Evolutionary conservation across 257 asterid species (phyloP), one percentile per base, ranked within the genome.

Genomic region (Solanum medicagineum): DNA sequence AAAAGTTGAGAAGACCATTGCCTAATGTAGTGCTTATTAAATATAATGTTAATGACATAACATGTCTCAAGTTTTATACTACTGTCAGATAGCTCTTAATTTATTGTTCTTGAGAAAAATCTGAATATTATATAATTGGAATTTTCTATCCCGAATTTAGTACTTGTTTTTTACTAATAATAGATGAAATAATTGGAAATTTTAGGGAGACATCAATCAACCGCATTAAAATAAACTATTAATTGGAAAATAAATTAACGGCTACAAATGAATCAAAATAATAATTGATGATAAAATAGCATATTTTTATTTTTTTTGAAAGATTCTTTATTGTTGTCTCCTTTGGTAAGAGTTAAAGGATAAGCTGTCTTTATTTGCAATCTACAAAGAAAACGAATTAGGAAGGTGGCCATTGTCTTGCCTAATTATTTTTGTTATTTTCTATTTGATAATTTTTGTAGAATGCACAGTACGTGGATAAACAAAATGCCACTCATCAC

Each of bases 351-450:
- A 51, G 83, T 79, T 26, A 14, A 53, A 79, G 40, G 83, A 79
- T 79, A 53, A 79, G 83, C 65, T 79, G 65, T 79, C 26, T 79
- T n/a, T 53, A 53, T 53, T 16, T 17, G 16, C 83, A 79, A 16
- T 79, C 14, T 77, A 51, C 62, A 77, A 77, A 68, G 80, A 83
- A 84, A 84, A 84, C 86, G 86, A 84, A 69, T 84, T 68, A 84
- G 55, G 86, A 84, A 84, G 86, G 86, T 69, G 81, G 70, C 68
- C 81, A 68, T 68, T 69, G 86, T 84, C 81, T 69, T 84, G 81
- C 29, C 57, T 84, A 53, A 81, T 65, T 45, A 45, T 32, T 68
- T 69, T 84, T 84, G 86, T 84, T 84, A 40, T 53, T 69, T 84
- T 69, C 44, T 56, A 17, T 84, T 83, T 83, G 53, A 83, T 83